Evolutionary conservation across 306 rosid species (phyloP), one percentile per base, ranked within the genome.

Genomic region (Alnus rubra): DNA sequence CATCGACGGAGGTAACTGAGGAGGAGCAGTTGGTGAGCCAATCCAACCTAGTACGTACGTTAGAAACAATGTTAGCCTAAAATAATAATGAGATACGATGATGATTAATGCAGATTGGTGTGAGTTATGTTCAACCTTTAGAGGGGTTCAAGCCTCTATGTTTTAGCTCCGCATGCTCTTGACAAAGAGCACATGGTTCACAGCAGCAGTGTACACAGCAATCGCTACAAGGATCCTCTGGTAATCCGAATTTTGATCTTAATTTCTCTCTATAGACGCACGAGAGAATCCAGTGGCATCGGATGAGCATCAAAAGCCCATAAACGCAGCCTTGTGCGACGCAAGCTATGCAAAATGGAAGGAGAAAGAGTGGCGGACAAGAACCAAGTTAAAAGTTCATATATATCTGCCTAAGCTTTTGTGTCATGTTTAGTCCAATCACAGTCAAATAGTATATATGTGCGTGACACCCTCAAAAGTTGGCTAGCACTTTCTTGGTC

Each of bases 81-180:
- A 60, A 60, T 30, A 11, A 31, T 31, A 33, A 62, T 62, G 7
- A 28, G 10, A 1, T 6, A 3, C 8, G 60, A 54, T 18, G 7
- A 54, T 54, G 23, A 54, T 54, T 15, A 54, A 54, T 4, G 68
- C 5, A 28, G 19, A 4, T 11, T 9, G 39, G 67, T 59, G 44
- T 30, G 7, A 33, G 30, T 31, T 30, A 30, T 10, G 37, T 62
- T 31, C 69, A 62, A 75, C 88, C 88, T 70, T 55, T 69, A 12
- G 83, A 84, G 62, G 88, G 86, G 72, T 82, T 63, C n/a, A 70
- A 53, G 18, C 88, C 88, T 51, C 88, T 84, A 16, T 78, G 77
- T 74, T 84, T 84, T 7, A 87, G 85, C 59, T 87, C 85, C 1
- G 74, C 81, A 19, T 87, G 86, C 78, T 87, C 76, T 77, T 87